Base-by-base conservation (phyloP, 1,284 basidiomycete genomes). In the Malassezia globosa region DNA sequence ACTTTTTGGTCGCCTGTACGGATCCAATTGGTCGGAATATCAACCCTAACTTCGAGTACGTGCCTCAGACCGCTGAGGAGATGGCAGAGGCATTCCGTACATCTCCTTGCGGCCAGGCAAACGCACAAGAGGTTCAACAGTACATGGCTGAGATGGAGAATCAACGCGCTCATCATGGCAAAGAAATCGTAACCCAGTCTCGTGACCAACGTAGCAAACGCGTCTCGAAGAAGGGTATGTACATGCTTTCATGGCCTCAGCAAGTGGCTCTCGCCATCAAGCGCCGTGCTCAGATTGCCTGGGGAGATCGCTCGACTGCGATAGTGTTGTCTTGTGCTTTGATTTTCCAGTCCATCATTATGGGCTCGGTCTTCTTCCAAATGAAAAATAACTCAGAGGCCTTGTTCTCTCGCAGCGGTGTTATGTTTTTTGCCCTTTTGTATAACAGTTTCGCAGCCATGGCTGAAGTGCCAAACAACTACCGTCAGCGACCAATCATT, bases 331-430 rank as follows among this genome's bases (percentile, higher is more conserved):
- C 62, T 11, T 54, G 74, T 26, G 63, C 59, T 46, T 61, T 46
- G 19, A 44, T 56, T 19, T 67, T 59, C 56, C 82, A 84, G 70
- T 82, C 77, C 7, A 64, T 86, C 48, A 83, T 87, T 58, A 76
- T 83, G 49, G 85, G 87, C 10, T 84, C 82, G 0, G 78, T 83
- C 27, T 92, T 85, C 75, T 76, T 82, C 55, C 75, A 78, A 4
- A 73, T 82, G 41, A 75, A 80, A 0, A 74, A 80, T 14, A 71
- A 75, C 5, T 85, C 87, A 0, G 69, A 74, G 0, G 81, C 80
- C 11, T 84, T 80, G 69, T 90, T 83, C 75, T 82, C 82, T 13
- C 80, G 86, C 18, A 48, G 44, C 21, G 55, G 55, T 46, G 46
- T 55, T 3, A 52, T 59, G 37, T 56, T 59, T 43, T 54, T 58